A percentile compares a stretch with the other conserved stretches of the same genome.
phyloP scores from a whole-genome alignment of 164 flowering plant species.

The Dillenia suffruticosa region DNA sequence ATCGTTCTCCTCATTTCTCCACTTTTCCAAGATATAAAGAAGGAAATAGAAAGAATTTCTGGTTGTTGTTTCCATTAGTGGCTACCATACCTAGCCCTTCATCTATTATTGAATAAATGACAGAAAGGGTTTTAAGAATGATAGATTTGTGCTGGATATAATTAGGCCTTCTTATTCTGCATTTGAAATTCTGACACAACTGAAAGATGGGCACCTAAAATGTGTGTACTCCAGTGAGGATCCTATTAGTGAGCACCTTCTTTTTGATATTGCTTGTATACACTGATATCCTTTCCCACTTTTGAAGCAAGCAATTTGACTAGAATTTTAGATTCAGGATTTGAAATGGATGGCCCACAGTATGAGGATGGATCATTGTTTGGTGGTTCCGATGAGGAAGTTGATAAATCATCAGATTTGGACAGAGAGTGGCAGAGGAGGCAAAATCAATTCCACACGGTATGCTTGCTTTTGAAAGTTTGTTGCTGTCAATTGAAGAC shows the following conservation, averaged over 20 bases:
- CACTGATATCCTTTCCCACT: background rate
- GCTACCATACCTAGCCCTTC: no score
- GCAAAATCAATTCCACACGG: conserved; percentile 55
- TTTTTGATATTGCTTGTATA: background rate
- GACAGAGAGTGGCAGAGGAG: conserved; percentile 68
- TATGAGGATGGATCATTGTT: conserved; percentile 38
- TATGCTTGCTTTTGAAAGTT: conserved; percentile 21
- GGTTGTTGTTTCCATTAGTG: no score
- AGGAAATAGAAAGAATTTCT: no score
- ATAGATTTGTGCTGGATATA: no score
- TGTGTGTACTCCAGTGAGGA: background rate
- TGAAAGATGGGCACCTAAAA: no score
- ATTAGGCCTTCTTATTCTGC: no score
- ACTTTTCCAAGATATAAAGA: no score
- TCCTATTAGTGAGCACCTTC: no score
- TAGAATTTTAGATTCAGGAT: conserved; percentile 20
- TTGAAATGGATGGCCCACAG: conserved; percentile 29
- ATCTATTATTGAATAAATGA: no score
- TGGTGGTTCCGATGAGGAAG: conserved; percentile 28
- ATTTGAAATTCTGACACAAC: no score
- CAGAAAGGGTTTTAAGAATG: no score
- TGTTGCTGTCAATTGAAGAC: background rate
- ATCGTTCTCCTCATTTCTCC: no score
- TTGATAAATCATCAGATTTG: conserved; percentile 35
- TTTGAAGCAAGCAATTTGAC: conserved; percentile 2